Conservation (phyloP, 352 stramenopile species). For the Pythium monospermum region DNA sequence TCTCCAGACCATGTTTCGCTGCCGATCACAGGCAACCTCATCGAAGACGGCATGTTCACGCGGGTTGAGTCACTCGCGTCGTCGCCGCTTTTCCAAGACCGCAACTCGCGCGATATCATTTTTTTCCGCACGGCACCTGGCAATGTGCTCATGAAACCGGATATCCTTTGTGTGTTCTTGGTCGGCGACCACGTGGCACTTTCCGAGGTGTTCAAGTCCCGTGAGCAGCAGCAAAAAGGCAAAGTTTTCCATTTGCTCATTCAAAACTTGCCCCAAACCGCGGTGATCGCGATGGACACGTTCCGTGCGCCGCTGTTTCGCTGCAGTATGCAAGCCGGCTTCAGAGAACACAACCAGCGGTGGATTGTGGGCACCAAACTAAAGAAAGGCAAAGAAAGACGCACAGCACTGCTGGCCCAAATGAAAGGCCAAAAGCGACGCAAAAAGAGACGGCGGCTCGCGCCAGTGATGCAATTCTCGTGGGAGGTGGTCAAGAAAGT, state of each 20-base stretch:
- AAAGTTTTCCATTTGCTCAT: constrained; percentile 79
- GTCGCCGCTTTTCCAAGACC: constrained; percentile 46
- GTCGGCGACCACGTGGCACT: constrained; percentile 50
- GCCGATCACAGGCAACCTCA: constrained; percentile 11
- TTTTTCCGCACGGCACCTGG: constrained; percentile 67
- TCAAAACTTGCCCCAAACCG: constrained; percentile 50
- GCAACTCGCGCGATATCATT: constrained; percentile 57
- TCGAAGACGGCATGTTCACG: constrained; percentile 37
- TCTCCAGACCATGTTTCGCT: neutral
- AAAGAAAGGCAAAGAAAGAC: constrained; percentile 34
- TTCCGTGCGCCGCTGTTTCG: constrained; percentile 69
- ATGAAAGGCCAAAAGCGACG: constrained; percentile 46
- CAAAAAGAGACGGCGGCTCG: constrained; percentile 23
- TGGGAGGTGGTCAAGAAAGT: constrained; percentile 39
- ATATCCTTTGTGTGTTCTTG: constrained; percentile 56
- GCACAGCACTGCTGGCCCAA: constrained; percentile 36
- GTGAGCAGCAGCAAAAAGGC: constrained; percentile 48
- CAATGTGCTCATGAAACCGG: constrained; percentile 49
- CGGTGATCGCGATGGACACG: constrained; percentile 62
- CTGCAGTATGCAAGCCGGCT: constrained; percentile 40
- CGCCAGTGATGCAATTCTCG: constrained; percentile 24
- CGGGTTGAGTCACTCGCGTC: constrained; percentile 42
- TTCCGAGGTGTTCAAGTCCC: constrained; percentile 41
- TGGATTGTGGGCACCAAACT: constrained; percentile 55
- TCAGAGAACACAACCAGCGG: constrained; percentile 59